phyloP scores from a whole-genome alignment of 768 basidiomycete genomes.

The Gymnopilus junonius region DNA sequence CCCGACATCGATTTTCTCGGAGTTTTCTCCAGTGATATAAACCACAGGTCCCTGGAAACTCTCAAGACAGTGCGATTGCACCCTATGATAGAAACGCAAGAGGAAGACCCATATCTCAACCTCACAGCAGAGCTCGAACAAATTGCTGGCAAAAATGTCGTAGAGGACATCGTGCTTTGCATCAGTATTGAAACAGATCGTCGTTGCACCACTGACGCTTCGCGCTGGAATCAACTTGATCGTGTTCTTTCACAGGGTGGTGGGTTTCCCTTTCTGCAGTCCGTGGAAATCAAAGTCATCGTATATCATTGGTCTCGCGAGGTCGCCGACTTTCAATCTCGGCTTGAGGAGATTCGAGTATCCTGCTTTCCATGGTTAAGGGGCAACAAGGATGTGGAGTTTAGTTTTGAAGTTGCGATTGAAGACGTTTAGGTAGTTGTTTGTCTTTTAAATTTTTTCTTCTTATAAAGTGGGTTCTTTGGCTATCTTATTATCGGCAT shows the following conservation, averaged over 20 bases:
- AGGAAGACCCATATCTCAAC: constrained; percentile 7
- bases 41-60: background rate
- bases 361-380: constrained; percentile 4
- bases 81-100: background rate
- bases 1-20: background rate
- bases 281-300: background rate
- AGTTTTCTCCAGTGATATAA: background rate
- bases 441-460: background rate
- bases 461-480: background rate
- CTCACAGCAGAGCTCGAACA: constrained; percentile 6
- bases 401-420: constrained; percentile 8
- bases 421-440: constrained; percentile 1
- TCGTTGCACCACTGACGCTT: constrained; percentile 7
- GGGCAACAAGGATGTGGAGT: background rate
- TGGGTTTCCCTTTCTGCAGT: background rate
- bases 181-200: constrained; percentile 5
- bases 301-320: background rate
- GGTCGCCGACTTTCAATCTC: background rate
- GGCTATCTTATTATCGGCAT: too few species aligned
- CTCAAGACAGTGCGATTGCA: background rate
- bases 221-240: constrained; percentile 6
- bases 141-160: constrained; percentile 5
- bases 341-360: constrained; percentile 7
- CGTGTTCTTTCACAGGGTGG: background rate
- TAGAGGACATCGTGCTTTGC: background rate